phyloP scores from a whole-genome alignment of 257 asterid species.

The Osmanthus fragrans region DNA sequence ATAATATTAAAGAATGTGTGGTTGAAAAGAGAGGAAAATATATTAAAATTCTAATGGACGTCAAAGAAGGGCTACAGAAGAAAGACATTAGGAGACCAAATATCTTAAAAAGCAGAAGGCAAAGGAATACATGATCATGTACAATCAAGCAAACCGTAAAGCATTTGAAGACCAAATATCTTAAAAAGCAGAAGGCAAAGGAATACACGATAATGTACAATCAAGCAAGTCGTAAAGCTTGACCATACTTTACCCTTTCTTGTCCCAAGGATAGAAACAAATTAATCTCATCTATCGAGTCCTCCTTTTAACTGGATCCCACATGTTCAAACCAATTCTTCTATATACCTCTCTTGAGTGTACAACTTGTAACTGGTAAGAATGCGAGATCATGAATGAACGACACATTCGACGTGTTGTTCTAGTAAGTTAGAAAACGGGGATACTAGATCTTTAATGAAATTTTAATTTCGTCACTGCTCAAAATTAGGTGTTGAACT shows the following conservation, averaged over 20 bases:
- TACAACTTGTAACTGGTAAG: neutral
- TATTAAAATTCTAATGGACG: too few relatives aligned
- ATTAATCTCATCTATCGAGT: neutral
- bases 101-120: neutral
- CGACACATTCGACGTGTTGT: too few relatives aligned
- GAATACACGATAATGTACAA: neutral
- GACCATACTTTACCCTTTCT: neutral
- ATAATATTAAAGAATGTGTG: too few relatives aligned
- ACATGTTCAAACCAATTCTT: neutral
- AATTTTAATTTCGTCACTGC: too few relatives aligned
- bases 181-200: neutral
- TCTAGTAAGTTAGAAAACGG: too few relatives aligned
- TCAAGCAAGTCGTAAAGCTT: neutral
- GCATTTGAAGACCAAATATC: neutral
- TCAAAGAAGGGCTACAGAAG: neutral
- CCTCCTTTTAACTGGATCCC: neutral
- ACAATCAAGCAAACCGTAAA: neutral
- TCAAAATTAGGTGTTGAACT: too few relatives aligned
- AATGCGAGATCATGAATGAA: neutral
- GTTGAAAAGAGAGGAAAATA: too few relatives aligned
- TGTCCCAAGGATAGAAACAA: neutral
- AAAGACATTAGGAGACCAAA: neutral
- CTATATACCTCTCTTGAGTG: neutral
- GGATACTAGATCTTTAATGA: too few relatives aligned
- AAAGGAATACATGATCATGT: neutral